These are phyloP conservation scores for Liquidambar formosana DNA, from an alignment of 164 flowering plant genomes.

Conservation along the genomic window DNA sequence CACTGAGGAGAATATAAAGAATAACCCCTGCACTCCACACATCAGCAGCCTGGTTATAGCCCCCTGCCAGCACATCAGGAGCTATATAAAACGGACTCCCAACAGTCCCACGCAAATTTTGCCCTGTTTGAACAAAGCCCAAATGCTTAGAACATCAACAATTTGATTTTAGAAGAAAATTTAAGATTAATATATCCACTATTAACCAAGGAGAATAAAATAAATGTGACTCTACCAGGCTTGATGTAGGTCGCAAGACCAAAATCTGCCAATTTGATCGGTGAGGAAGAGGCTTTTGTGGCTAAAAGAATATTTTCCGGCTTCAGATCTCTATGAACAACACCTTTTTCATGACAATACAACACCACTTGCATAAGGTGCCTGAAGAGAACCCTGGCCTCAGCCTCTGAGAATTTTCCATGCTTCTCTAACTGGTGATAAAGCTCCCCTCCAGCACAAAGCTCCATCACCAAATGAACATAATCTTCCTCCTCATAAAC, in stretches of 20 bases:
- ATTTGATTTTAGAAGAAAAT: not conserved
- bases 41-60: slow-evolving; percentile 43
- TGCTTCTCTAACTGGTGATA: slow-evolving; percentile 37
- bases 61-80: slow-evolving; percentile 43
- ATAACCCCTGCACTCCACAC: slow-evolving; percentile 56
- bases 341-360: slow-evolving; percentile 43
- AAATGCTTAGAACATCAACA: not conserved
- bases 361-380: slow-evolving; percentile 39
- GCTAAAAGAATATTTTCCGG: slow-evolving; percentile 46
- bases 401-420: slow-evolving; percentile 36
- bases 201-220: not conserved
- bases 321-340: slow-evolving; percentile 50
- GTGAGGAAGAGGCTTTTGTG: slow-evolving; percentile 30
- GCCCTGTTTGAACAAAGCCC: slow-evolving; percentile 23
- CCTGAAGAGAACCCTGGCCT: slow-evolving; percentile 30
- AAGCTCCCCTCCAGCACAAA: slow-evolving; percentile 49
- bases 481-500: slow-evolving; percentile 44
- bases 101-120: slow-evolving; percentile 35
- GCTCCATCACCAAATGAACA: slow-evolving; percentile 44
- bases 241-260: slow-evolving; percentile 43
- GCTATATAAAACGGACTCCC: slow-evolving; percentile 57
- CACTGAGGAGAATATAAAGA: slow-evolving; percentile 45
- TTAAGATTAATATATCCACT: not conserved
- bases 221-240: slow-evolving; percentile 24
- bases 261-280: slow-evolving; percentile 46